A percentile compares a stretch with the other conserved stretches of the same genome.
Conservation (phyloP, 177 flowering plant species). For the Vitis hybrid region DNA sequence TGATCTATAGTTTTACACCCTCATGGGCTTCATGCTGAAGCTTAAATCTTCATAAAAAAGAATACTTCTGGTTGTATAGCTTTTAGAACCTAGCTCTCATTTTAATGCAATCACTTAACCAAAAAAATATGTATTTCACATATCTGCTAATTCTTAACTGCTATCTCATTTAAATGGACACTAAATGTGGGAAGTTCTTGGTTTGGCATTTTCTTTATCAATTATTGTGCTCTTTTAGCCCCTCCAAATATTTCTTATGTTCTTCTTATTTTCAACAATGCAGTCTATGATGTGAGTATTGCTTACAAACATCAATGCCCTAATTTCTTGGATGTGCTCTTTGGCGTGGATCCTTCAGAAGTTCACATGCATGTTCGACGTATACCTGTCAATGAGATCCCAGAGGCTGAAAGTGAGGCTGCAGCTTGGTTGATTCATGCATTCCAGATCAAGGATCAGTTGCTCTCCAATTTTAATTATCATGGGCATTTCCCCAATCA, state of each 20-base stretch:
- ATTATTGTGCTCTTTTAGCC: too few relatives aligned
- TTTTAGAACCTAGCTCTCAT: too few relatives aligned
- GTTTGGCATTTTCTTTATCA: not conserved
- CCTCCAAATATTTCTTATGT: not conserved
- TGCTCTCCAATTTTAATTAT: constrained; percentile 62
- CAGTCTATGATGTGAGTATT: constrained; percentile 85
- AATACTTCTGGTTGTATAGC: too few relatives aligned
- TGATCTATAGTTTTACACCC: too few relatives aligned
- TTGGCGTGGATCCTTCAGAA: constrained; percentile 85
- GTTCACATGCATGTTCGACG: constrained; percentile 84
- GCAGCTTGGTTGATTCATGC: constrained; percentile 64
- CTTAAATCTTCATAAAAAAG: too few relatives aligned
- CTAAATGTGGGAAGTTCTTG: too few relatives aligned
- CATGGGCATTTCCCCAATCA: constrained; percentile 67
- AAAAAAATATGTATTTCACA: too few relatives aligned
- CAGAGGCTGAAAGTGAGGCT: constrained; percentile 48
- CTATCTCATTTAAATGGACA: too few relatives aligned
- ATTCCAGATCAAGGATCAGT: constrained; percentile 61
- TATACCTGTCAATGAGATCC: constrained; percentile 53
- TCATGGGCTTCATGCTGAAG: too few relatives aligned
- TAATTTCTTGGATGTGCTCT: constrained; percentile 70
- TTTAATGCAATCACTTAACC: too few relatives aligned
- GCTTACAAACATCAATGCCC: constrained; percentile 83
- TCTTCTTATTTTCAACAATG: constrained; percentile 20
- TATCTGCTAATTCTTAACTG: too few relatives aligned